Base-by-base conservation (phyloP, 1,284 basidiomycete genomes). In the Ustilago cynodontis region DNA sequence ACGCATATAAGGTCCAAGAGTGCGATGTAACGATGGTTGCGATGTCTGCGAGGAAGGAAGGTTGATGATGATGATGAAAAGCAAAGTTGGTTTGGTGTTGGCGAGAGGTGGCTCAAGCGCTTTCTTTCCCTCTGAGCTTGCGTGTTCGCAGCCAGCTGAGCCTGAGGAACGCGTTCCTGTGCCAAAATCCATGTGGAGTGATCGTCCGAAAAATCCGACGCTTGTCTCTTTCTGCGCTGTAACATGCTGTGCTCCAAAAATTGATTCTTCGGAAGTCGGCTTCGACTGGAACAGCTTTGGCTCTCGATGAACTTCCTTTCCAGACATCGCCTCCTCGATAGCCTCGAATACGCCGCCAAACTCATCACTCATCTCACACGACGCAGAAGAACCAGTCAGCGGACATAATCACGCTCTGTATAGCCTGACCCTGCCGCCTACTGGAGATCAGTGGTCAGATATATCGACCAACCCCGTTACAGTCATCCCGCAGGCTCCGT, bases 171-270 rank as follows among this genome's bases (percentile, higher is more conserved):
- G 70, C 64, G 64, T 71, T 66, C n/a, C 37, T 31, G 26, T 37
- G n/a, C 20, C 22, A 41, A 26, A 26, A 33, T 49, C n/a, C 24
- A 75, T 71, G 67, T 75, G 72, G 72, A 75, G 72, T 75, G 72
- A 75, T 75, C 72, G 72, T 75, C 65, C 16, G 6, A 22, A n/a
- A 41, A 37, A 59, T 20, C n/a, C 6, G 5, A 35, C 2, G n/a
- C 13, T 31, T 52, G 47, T 59, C 4, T 43, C 5, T 18, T 11
- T 8, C 4, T 14, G 1, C 35, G 41, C 6, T 35, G 10, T 57
- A 57, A 57, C 55, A 57, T 22, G 7, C 18, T 45, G n/a, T n/a
- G n/a, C n/a, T n/a, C 28, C 20, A 16, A 41, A n/a, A n/a, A 22
- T 5, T 8, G 14, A 41, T 14, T 43, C n/a, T 26, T 63, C 69